Evolutionary conservation across 1,284 basidiomycete genomes (phyloP).

Genomic region (Trametes hirsuta): DNA sequence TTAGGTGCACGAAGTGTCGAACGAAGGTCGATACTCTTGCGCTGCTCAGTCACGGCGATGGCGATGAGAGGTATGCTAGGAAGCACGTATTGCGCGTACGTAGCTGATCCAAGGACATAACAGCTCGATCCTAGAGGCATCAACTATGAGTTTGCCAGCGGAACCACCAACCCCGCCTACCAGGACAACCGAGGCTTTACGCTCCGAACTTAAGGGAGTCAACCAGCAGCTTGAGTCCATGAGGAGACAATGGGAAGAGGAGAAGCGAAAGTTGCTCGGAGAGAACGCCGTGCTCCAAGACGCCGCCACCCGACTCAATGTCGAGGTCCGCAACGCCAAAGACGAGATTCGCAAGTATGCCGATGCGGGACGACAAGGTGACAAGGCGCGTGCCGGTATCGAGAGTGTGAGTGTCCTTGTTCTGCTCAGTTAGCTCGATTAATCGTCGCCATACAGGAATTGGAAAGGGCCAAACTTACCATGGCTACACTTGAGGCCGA

Average conservation of each 20-base stretch:
- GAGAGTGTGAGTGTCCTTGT: conserved; percentile 50
- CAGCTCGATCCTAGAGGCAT: conserved; percentile 57
- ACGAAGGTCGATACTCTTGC: conserved; percentile 58
- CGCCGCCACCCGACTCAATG: conserved; percentile 64
- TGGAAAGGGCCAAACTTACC: conserved; percentile 63
- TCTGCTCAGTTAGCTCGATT: not conserved
- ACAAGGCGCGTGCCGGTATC: conserved; percentile 50
- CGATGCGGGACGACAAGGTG: conserved; percentile 52
- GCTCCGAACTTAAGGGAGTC: conserved; percentile 57
- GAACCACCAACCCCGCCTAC: conserved; percentile 69
- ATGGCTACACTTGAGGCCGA: conserved; percentile 71
- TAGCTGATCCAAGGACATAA: not conserved
- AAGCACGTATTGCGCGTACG: no score
- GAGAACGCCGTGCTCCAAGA: conserved; percentile 75
- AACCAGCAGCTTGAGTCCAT: conserved; percentile 64
- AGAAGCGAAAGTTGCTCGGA: conserved; percentile 60
- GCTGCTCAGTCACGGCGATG: conserved; percentile 41
- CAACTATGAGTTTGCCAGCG: conserved; percentile 48
- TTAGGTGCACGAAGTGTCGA: conserved; percentile 66
- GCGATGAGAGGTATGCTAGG: conserved; percentile 60
- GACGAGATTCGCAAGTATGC: conserved; percentile 55
- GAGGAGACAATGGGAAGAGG: conserved; percentile 69
- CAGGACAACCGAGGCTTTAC: conserved; percentile 62
- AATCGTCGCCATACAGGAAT: conserved; percentile 50
- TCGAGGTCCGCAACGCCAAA: conserved; percentile 58